Base-by-base conservation (phyloP, 306 rosid genomes). In the Acacia acuminata region DNA sequence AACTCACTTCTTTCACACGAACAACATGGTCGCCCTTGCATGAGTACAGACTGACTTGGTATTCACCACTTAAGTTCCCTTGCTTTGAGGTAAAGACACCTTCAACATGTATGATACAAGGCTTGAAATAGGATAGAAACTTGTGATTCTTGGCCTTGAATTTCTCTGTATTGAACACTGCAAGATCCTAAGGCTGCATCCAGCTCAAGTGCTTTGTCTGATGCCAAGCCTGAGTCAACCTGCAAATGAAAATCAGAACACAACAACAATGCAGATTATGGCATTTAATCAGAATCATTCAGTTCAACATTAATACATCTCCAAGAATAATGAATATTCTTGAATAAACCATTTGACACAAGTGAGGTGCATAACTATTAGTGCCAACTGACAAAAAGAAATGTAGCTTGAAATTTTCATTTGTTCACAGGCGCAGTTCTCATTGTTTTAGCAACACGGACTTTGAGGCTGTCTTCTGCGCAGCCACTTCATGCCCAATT, bases 181-280 rank as follows among this genome's bases (percentile, higher is more conserved):
- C 98, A 95, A 2, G 98, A 95, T 79, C 98, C 98, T 32, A 95
- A 94, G 65, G 95, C 88, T 43, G n/a, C n/a, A n/a, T n/a, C n/a
- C n/a, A n/a, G 86, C 81, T 95, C 98, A 44, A 95, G 94, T 70
- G 98, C n/a, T 87, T 93, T 93, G 77, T 92, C 97, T 17, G 98
- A 95, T 85, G 95, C 97, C 88, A 95, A 86, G 44, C 50, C 84
- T 51, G 94, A 93, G 87, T 93, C 98, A 82, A 55, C 93, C 98
- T 93, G 85, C 82, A 82, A 87, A 84, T 84, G 27, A 72, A 64
- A 34, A 58, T 77, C 42, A 24, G 75, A 67, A 74, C 13, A 34
- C 15, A 56, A 69, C 78, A 71, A 76, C 36, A 65, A 40, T 63
- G 78, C 72, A 67, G 77, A 75, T 72, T 67, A 66, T 76, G 80